Base-by-base conservation (phyloP, 2,329 filamentous ascomycete genomes). In the Camillea tinctor region DNA sequence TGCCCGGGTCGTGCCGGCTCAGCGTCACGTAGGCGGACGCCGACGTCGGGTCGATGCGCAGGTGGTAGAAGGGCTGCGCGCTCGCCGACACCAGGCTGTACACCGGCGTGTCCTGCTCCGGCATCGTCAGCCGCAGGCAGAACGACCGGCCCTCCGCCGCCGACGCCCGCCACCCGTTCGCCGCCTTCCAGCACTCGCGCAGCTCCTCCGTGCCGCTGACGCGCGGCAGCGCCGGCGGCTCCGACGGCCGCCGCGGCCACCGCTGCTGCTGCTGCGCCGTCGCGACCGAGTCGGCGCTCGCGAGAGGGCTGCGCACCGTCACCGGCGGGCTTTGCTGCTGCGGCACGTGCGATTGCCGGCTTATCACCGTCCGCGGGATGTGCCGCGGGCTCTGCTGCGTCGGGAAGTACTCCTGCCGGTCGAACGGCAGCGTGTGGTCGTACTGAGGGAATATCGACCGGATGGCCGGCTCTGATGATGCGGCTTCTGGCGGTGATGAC, bases 371-470 rank as follows among this genome's bases (percentile, higher is more conserved):
- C 40, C 81, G 79, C 4, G 88, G 87, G 54, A 92, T 84, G 30
- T 84, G 81, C 1, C 84, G 83, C 13, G 89, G 87, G 61, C 84
- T 86, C 57, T 82, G 76, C 70, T 89, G 85, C 0, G 85, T 88
- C 2, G 90, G 89, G 54, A 83, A 89, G 75, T 93, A 93, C 52
- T 84, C 76, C 69, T 93, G 90, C 59, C 86, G 84, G 58, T 86
- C 80, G 2, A 92, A 81, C 4, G 89, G 80, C 22, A 91, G 71
- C 1, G 82, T 82, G 2, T 86, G 88, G 68, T 93, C 87, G 71
- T 92, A 93, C 26, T 84, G 81, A 7, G 90, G 90, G 68, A 93
- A 93, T 68, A 93, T 92, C 22, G 90, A 93, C 30, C 84, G 83
- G 67, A 90, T 81, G 0, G 82, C 77, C 5, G 76, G 60, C 48